Conservation (phyloP, 73 alveolate genomes). For the Diophrys appendiculata region DNA sequence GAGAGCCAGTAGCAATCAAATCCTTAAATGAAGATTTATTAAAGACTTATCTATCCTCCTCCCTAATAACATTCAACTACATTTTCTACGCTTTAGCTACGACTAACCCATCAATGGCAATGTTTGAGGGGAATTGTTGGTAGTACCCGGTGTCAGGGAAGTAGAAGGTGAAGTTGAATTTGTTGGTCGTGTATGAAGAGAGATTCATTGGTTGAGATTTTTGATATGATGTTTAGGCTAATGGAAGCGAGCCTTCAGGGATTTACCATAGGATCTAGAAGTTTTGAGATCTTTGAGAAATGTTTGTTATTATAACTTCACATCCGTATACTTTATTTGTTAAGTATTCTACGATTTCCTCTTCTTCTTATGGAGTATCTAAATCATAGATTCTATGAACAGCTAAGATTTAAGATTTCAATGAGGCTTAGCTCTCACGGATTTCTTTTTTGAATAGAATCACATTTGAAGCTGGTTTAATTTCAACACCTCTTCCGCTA, state of each 20-base stretch:
- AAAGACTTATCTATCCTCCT: constrained; percentile 7
- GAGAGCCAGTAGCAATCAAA: constrained; percentile 57
- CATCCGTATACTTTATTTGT: constrained; percentile 76
- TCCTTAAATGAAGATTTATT: constrained; percentile 61
- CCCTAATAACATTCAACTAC: constrained; percentile 46
- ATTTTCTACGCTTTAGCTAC: constrained; percentile 70
- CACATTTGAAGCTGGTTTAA: constrained; percentile 59
- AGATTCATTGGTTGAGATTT: constrained; percentile 68
- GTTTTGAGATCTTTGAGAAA: constrained; percentile 63
- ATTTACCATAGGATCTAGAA: constrained; percentile 84
- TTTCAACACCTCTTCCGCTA: constrained; percentile 68
- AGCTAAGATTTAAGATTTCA: constrained; percentile 75
- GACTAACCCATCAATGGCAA: constrained; percentile 73
- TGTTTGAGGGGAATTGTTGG: constrained; percentile 85
- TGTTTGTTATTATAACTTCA: constrained; percentile 89
- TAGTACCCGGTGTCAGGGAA: constrained; percentile 90
- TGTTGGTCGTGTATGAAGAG: constrained; percentile 75
- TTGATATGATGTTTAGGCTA: constrained; percentile 68
- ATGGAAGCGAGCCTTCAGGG: constrained; percentile 95
- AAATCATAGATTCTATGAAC: constrained; percentile 75
- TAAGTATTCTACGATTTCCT: constrained; percentile 64
- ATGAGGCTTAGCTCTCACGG: constrained; percentile 72
- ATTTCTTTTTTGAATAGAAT: constrained; percentile 84
- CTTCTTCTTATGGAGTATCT: constrained; percentile 3
- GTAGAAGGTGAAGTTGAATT: constrained; percentile 76